phyloP scores from a whole-genome alignment of 352 stramenopile genomes.

The Peronospora farinosa region DNA sequence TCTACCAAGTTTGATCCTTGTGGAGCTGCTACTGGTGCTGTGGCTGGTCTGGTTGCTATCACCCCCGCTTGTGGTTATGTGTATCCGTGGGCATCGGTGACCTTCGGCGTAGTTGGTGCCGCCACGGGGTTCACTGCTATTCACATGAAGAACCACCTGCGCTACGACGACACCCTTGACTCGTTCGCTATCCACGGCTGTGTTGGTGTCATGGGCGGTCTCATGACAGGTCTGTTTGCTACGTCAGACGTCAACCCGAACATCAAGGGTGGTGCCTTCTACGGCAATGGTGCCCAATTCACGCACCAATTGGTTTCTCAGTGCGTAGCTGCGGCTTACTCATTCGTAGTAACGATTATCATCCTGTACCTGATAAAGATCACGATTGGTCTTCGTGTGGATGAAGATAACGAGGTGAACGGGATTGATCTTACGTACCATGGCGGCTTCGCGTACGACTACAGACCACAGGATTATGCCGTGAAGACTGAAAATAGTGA shows the following conservation, averaged over 20 bases:
- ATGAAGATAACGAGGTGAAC: slow-evolving; percentile 70
- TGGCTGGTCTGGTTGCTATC: slow-evolving; percentile 61
- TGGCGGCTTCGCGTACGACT: slow-evolving; percentile 57
- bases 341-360: slow-evolving; percentile 54
- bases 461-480: neutral
- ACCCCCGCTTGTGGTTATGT: slow-evolving; percentile 72
- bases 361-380: slow-evolving; percentile 68
- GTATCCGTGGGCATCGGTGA: slow-evolving; percentile 52
- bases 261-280: slow-evolving; percentile 49
- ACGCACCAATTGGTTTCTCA: slow-evolving; percentile 51
- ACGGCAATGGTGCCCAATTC: slow-evolving; percentile 41
- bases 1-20: slow-evolving; percentile 59
- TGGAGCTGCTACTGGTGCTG: slow-evolving; percentile 49
- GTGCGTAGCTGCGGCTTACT: slow-evolving; percentile 56
- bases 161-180: slow-evolving; percentile 79
- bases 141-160: slow-evolving; percentile 55
- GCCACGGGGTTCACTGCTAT: slow-evolving; percentile 44
- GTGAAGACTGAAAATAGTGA: neutral
- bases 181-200: slow-evolving; percentile 70
- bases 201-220: slow-evolving; percentile 50
- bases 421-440: slow-evolving; percentile 77
- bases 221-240: slow-evolving; percentile 72
- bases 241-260: slow-evolving; percentile 46
- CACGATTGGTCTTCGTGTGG: slow-evolving; percentile 61
- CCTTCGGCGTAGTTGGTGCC: slow-evolving; percentile 64